phyloP scores from a whole-genome alignment of 1,284 basidiomycete genomes.

The Apiotrichum siamense region DNA sequence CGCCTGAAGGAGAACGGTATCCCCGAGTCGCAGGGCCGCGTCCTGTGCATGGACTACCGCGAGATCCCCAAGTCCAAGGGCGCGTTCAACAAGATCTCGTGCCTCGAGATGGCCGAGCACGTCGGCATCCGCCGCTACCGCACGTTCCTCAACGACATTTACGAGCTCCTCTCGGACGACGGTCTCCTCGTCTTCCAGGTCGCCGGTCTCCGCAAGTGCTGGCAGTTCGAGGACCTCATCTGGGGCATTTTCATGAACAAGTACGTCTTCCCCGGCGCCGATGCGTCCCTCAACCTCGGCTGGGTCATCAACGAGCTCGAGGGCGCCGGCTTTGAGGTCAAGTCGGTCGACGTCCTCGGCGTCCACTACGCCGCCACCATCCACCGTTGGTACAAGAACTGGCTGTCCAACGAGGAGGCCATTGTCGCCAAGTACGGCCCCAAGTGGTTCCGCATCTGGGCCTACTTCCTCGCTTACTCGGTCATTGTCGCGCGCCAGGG shows the following conservation, averaged over 20 bases:
- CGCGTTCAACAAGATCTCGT: constrained; percentile 89
- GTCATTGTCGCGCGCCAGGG: constrained; percentile 60
- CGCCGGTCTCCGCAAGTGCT: constrained; percentile 82
- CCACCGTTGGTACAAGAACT: constrained; percentile 92
- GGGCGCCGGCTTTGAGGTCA: constrained; percentile 90
- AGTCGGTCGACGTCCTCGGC: constrained; percentile 90
- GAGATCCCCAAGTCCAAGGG: constrained; percentile 77
- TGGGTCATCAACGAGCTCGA: constrained; percentile 86
- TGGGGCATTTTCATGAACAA: constrained; percentile 89
- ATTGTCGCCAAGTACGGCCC: constrained; percentile 86
- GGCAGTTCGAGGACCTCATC: constrained; percentile 97
- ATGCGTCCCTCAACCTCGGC: constrained; percentile 87
- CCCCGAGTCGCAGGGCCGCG: constrained; percentile 68
- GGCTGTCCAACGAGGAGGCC: constrained; percentile 82
- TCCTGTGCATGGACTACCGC: constrained; percentile 91
- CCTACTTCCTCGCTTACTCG: constrained; percentile 80
- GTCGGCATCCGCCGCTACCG: constrained; percentile 92
- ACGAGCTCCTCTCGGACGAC: constrained; percentile 89
- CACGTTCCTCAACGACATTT: constrained; percentile 83
- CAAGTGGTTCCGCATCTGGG: constrained; percentile 81
- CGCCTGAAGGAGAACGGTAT: constrained; percentile 79
- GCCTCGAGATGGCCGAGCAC: constrained; percentile 98
- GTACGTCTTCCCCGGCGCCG: constrained; percentile 96
- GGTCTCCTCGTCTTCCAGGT: constrained; percentile 95
- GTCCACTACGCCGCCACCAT: constrained; percentile 97